Conservation (phyloP, 768 basidiomycete genomes). For the Steccherinum ochraceum region DNA sequence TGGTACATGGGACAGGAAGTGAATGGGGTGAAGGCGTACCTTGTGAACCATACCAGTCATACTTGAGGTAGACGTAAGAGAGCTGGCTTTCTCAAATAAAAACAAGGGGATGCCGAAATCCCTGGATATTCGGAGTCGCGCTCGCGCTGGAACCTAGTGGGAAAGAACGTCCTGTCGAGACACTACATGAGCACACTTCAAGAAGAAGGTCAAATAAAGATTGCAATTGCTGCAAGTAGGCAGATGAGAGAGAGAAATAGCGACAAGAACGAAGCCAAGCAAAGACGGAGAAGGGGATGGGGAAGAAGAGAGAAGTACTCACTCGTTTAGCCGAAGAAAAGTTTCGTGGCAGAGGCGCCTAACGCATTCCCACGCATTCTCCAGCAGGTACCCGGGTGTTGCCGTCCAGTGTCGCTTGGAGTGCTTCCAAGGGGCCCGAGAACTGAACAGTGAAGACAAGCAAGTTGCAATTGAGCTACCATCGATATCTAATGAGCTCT, state of each 20-base stretch:
- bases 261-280: no score
- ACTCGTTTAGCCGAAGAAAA: not conserved
- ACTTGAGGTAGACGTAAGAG: not conserved
- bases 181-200: no score
- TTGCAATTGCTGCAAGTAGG: not conserved
- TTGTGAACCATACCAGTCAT: no score
- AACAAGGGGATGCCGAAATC: not conserved
- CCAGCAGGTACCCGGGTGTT: no score
- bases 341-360: not conserved
- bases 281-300: not conserved
- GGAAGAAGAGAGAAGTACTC: not conserved
- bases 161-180: no score
- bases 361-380: not conserved
- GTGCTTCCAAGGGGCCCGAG: no score
- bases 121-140: not conserved
- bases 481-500: no score
- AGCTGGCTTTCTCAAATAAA: not conserved
- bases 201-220: not conserved
- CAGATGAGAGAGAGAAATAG: not conserved
- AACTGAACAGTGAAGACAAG: no score
- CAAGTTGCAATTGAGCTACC: no score
- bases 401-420: no score
- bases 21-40: not conserved
- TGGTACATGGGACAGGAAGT: slow-evolving; percentile 40
- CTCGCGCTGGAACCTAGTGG: no score